Percentiles rank a stretch among this genome's conserved stretches.
Evolutionary conservation across 2,329 filamentous ascomycete genomes (phyloP).

Genomic region (Trichoderma polysporum): DNA sequence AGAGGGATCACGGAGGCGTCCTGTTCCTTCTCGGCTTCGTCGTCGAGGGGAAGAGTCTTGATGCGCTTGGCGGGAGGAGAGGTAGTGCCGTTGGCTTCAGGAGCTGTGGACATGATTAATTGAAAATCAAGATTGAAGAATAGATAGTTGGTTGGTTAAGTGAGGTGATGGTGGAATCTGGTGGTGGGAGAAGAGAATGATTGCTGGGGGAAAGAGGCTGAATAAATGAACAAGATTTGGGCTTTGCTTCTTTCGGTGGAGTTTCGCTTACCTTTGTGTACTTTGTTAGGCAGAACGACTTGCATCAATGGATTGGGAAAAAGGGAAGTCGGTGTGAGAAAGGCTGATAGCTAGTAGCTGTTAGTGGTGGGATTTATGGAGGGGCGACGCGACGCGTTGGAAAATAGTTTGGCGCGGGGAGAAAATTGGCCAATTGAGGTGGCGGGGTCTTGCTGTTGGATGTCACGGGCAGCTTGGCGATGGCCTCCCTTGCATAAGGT

Average conservation of each 20-base stretch:
- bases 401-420: constrained; percentile 19
- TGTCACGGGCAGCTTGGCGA: constrained; percentile 4
- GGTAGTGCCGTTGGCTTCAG: constrained; percentile 53
- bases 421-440: constrained; percentile 32
- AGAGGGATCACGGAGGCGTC: not conserved
- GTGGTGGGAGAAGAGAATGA: not conserved
- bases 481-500: constrained; percentile 1
- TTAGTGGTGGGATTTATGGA: constrained; percentile 11
- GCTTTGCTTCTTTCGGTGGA: not conserved
- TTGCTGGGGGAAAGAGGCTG: not conserved
- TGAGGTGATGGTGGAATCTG: not conserved
- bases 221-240: not conserved
- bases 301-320: not conserved
- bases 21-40: constrained; percentile 10
- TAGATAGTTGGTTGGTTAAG: not conserved
- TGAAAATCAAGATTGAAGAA: constrained; percentile 9
- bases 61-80: constrained; percentile 80
- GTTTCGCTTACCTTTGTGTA: not conserved
- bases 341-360: not conserved
- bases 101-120: constrained; percentile 29
- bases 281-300: not conserved
- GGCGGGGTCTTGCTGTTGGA: constrained; percentile 27
- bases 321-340: constrained; percentile 18
- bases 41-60: constrained; percentile 55
- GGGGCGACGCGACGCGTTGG: constrained; percentile 31